Percentiles rank a stretch among this genome's conserved stretches.
Conservation (phyloP, 2,329 filamentous ascomycete genomes). For the Fonsecaea pedrosoi region DNA sequence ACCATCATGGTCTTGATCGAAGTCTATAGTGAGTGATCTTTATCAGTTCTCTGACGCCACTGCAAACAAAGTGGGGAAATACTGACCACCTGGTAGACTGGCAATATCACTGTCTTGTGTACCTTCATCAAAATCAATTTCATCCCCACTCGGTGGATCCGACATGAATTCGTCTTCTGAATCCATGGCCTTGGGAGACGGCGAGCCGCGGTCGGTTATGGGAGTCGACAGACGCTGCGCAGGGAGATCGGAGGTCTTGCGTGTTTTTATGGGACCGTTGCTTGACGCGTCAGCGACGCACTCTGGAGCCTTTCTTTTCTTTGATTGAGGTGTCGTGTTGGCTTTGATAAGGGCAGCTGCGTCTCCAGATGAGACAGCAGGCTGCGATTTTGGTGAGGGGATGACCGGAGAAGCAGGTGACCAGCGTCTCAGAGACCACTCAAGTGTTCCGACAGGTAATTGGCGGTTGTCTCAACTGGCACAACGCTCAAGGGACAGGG, state of each 20-base stretch:
- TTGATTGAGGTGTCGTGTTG: slow-evolving; percentile 62
- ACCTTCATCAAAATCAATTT: slow-evolving; percentile 71
- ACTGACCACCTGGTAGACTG: slow-evolving; percentile 38
- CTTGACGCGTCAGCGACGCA: slow-evolving; percentile 43
- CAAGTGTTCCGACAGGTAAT: not conserved
- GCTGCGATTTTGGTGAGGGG: slow-evolving; percentile 29
- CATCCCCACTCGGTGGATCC: slow-evolving; percentile 76
- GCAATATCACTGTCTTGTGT: slow-evolving; percentile 72
- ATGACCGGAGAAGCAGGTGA: slow-evolving; percentile 21
- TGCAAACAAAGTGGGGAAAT: not conserved
- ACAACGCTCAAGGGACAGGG: not conserved
- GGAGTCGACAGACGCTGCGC: slow-evolving; percentile 56
- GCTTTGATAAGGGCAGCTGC: slow-evolving; percentile 34
- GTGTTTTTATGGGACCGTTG: slow-evolving; percentile 43
- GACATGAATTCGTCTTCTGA: slow-evolving; percentile 96
- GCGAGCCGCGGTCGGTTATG: slow-evolving; percentile 52
- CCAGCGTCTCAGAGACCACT: slow-evolving; percentile 2
- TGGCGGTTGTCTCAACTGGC: not conserved
- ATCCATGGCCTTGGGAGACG: slow-evolving; percentile 71
- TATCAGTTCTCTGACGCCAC: slow-evolving; percentile 23
- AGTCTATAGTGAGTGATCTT: slow-evolving; percentile 55
- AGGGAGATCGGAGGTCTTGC: slow-evolving; percentile 42
- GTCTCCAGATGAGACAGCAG: slow-evolving; percentile 39
- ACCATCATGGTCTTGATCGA: slow-evolving; percentile 64
- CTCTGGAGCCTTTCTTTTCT: slow-evolving; percentile 62